These are phyloP conservation scores for Sextonia rubra DNA, from an alignment of 164 flowering plant genomes.

Conservation along the genomic window DNA sequence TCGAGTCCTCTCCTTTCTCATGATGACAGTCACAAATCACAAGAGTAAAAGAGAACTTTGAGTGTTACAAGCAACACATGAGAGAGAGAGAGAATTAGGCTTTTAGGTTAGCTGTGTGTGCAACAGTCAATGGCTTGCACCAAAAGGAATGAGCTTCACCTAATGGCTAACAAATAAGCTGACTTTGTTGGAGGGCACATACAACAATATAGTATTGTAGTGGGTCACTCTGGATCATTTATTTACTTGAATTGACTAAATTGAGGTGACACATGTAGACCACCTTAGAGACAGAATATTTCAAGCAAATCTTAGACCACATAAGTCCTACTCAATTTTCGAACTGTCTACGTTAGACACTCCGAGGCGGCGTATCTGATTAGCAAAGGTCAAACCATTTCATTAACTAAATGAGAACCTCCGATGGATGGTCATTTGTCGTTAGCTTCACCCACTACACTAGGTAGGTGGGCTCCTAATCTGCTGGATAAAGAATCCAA, in stretches of 20 bases:
- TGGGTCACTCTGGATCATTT: too few species aligned
- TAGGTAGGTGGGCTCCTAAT: too few species aligned
- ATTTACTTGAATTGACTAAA: background rate
- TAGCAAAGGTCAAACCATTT: background rate
- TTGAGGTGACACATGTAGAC: background rate
- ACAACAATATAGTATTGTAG: background rate
- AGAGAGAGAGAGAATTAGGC: background rate
- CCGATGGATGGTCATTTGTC: too few species aligned
- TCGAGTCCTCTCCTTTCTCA: background rate
- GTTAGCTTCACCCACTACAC: too few species aligned
- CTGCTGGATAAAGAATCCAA: too few species aligned
- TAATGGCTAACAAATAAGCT: slow-evolving; percentile 2
- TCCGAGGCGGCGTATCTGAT: background rate
- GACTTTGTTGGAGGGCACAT: background rate
- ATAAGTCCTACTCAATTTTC: background rate
- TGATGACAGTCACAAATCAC: background rate
- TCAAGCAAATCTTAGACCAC: background rate
- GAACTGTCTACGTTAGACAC: background rate
- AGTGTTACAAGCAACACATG: background rate
- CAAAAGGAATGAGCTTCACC: slow-evolving; percentile 4
- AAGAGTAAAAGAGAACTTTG: background rate
- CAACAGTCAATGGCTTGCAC: slow-evolving; percentile 4
- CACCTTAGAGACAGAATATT: slow-evolving; percentile 1
- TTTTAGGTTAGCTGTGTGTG: background rate
- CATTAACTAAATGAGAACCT: too few species aligned